Evolutionary conservation across 2,329 filamentous ascomycete genomes (phyloP), one percentile per base, ranked within the genome.

Genomic region (Aspergillus sp.): DNA sequence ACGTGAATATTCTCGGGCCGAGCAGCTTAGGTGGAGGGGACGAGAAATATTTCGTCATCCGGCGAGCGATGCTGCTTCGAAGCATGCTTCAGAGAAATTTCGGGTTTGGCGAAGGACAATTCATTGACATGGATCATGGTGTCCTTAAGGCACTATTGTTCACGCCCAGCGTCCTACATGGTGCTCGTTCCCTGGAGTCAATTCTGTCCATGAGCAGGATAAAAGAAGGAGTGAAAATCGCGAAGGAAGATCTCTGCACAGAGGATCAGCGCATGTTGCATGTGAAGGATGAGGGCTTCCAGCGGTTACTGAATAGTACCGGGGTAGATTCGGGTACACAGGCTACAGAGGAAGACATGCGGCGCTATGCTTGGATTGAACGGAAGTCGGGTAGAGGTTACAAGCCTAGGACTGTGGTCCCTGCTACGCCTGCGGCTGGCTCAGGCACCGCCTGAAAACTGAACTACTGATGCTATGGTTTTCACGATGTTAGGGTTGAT

Each of bases 201-300:
- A 60, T 60, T 6, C 47, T 60, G 4, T 4, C 13, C 8, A 56
- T 56, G 58, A 23, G n/a, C n/a, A 23, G 4, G 21, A 23, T 23
- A 23, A 1, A 1, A 23, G 5, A 23, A 23, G 4, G 21, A 23
- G 21, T 5, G 21, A 23, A 5, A 23, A 25, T 25, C 23, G 1
- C 1, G 23, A 25, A 25, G 23, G 7, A 19, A 6, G 48, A 25
- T 53, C 7, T 23, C 25, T 32, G 53, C 36, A n/a, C 3, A 41
- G 32, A 15, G 10, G 12, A 28, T 28, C 43, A 57, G 13, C 55
- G 48, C 13, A 10, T 4, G 28, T 23, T 57, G 17, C 55, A 57
- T 30, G 47, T 57, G 21, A 6, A 23, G 1, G 1, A 23, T 23
- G 4, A 5, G 21, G 21, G 1, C 4, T 23, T 23, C 21, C 21